Percentiles rank a stretch among this genome's conserved stretches.
Evolutionary conservation across 768 basidiomycete species (phyloP).

Genomic region (Vishniacozyma victoriae): DNA sequence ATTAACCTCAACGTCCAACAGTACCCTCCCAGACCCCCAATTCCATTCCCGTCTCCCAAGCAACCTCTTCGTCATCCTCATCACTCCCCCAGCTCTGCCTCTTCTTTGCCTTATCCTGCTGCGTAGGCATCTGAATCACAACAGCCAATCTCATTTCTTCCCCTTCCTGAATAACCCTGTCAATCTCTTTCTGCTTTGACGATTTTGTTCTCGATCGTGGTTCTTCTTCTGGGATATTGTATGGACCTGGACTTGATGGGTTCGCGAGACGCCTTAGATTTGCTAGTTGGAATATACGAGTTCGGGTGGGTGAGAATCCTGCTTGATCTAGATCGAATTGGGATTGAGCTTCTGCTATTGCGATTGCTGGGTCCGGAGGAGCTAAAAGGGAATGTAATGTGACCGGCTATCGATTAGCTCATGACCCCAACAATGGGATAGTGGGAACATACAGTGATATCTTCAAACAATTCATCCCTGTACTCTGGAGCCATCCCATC

Average conservation of each 20-base stretch:
- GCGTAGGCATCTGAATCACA: conserved; percentile 29
- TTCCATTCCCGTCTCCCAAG: conserved; percentile 39
- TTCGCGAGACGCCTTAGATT: too few relatives aligned
- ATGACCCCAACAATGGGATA: too few relatives aligned
- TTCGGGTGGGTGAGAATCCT: too few relatives aligned
- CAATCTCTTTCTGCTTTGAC: conserved; percentile 4
- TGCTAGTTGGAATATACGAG: too few relatives aligned
- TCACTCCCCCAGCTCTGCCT: not conserved
- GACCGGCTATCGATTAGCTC: conserved; percentile 9
- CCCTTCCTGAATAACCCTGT: conserved; percentile 9
- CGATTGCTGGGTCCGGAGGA: too few relatives aligned
- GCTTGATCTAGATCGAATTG: too few relatives aligned
- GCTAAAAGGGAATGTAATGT: conserved; percentile 15
- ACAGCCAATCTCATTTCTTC: conserved; percentile 24
- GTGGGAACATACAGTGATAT: not conserved
- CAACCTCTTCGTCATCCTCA: conserved; percentile 20
- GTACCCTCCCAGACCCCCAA: conserved; percentile 35
- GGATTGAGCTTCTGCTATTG: too few relatives aligned
- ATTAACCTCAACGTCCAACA: too few relatives aligned
- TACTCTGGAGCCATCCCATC: not conserved
- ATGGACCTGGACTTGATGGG: too few relatives aligned
- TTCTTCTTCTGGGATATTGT: not conserved
- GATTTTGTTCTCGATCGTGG: not conserved
- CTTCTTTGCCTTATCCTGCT: conserved; percentile 3
- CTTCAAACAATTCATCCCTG: not conserved